A percentile compares a stretch with the other conserved stretches of the same genome.
These are phyloP conservation scores for Myriosclerotinia curreyana DNA, from an alignment of 2,329 filamentous ascomycete genomes.

Conservation along the genomic window DNA sequence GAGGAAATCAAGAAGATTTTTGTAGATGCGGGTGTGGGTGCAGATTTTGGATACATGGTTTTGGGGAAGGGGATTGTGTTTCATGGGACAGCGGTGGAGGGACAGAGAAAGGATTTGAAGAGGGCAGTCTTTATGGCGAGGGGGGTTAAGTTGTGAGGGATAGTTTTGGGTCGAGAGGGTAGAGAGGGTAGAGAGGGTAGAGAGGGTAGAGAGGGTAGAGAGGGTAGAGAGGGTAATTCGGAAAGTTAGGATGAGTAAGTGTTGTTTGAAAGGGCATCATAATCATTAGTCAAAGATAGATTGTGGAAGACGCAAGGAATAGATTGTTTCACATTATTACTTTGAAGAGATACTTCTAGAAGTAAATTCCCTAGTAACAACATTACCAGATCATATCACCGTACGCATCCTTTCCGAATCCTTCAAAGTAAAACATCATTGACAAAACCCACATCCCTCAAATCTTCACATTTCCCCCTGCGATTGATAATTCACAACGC, in stretches of 20 bases:
- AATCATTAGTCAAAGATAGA: not conserved
- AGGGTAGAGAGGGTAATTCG: not conserved
- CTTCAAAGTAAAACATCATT: not conserved
- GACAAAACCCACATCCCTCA: not conserved
- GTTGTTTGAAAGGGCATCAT: accelerated
- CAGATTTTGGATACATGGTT: slow-evolving; percentile 52
- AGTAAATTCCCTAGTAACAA: not conserved
- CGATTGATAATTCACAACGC: no score
- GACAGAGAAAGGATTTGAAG: slow-evolving; percentile 22
- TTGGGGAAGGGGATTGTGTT: slow-evolving; percentile 37
- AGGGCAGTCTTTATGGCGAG: slow-evolving; percentile 33
- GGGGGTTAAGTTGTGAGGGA: slow-evolving; percentile 23
- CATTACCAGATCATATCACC: not conserved
- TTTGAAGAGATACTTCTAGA: no score
- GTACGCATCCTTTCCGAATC: not conserved
- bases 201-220: accelerated
- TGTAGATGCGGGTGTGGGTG: slow-evolving; percentile 56
- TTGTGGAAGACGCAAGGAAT: not conserved
- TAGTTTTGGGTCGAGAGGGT: no score
- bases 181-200: accelerated
- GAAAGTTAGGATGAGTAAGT: no score
- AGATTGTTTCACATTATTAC: no score
- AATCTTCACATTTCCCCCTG: not conserved
- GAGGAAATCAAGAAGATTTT: slow-evolving; percentile 60
- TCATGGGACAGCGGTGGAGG: slow-evolving; percentile 16